Evolutionary conservation across 306 rosid genomes (phyloP).

Genomic region (Oxytropis ochrocephala): DNA sequence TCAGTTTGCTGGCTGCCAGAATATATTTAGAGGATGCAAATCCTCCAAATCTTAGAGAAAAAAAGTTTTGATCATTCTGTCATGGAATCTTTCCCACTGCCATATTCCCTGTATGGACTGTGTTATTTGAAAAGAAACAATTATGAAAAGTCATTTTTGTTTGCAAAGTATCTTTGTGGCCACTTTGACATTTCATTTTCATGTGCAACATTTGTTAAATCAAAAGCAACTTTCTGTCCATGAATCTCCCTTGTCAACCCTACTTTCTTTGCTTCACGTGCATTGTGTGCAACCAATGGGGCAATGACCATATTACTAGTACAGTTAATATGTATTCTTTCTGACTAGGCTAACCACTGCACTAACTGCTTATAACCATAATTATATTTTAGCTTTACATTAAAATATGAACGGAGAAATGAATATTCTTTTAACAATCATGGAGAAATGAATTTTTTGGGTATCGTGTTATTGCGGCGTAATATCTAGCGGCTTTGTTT

Average conservation of each 20-base stretch:
- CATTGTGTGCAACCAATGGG: neutral
- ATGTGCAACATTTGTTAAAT: conserved; percentile 2
- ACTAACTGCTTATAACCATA: too few species aligned
- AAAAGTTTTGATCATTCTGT: neutral
- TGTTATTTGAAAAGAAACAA: conserved; percentile 4
- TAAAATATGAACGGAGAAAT: neutral
- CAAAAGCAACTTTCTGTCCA: neutral
- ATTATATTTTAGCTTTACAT: too few species aligned
- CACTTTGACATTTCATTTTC: conserved; percentile 18
- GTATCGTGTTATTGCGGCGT: too few species aligned
- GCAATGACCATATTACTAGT: neutral
- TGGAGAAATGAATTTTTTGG: too few species aligned
- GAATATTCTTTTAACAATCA: too few species aligned
- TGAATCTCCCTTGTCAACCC: neutral
- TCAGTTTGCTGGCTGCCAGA: neutral
- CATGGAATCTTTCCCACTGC: neutral
- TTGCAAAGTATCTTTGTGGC: neutral
- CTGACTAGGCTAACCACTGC: neutral
- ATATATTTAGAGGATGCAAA: neutral
- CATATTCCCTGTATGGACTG: neutral
- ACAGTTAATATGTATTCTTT: neutral
- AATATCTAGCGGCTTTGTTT: too few species aligned
- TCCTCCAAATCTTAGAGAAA: neutral
- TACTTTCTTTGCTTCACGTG: neutral
- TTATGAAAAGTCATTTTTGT: neutral